A percentile compares a stretch with the other conserved stretches of the same genome.
phyloP scores from a whole-genome alignment of 2,329 filamentous ascomycete genomes.

The Apiospora koreana region DNA sequence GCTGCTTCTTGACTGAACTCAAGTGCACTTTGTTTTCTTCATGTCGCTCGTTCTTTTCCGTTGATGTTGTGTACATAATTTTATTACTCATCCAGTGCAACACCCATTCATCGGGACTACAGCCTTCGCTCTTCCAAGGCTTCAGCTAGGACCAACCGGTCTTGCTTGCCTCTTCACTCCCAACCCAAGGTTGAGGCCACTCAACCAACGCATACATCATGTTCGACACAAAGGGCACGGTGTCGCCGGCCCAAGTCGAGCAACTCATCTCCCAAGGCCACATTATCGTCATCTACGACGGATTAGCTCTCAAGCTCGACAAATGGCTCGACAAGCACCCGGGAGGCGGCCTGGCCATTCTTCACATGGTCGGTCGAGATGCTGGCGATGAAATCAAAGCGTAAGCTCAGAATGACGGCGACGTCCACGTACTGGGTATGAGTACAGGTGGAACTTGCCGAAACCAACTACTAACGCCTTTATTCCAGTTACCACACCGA shows the following conservation, averaged over 20 bases:
- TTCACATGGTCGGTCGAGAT: constrained; percentile 63
- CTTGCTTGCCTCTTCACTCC: neutral
- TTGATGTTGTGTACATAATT: neutral
- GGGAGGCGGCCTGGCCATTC: constrained; percentile 58
- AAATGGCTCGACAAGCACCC: constrained; percentile 61
- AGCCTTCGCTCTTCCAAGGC: neutral
- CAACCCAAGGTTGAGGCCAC: neutral
- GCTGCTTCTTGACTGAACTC: neutral
- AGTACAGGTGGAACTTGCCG: neutral
- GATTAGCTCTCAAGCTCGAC: constrained; percentile 55
- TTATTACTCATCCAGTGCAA: neutral
- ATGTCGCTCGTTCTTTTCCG: neutral
- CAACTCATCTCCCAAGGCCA: constrained; percentile 55
- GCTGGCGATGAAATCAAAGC: constrained; percentile 60
- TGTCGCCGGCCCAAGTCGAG: constrained; percentile 49
- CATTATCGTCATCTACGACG: constrained; percentile 58
- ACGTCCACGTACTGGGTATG: neutral
- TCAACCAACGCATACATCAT: neutral
- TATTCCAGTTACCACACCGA: constrained; percentile 57
- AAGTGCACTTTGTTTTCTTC: neutral
- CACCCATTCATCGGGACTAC: neutral
- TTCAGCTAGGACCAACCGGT: neutral
- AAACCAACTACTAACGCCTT: neutral
- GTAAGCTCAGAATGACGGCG: constrained; percentile 38
- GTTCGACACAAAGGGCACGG: constrained; percentile 39